Percentiles rank a stretch among this genome's conserved stretches.
These are phyloP conservation scores for Colletotrichum theobromicola DNA, from an alignment of 2,329 filamentous ascomycete species.

Conservation along the genomic window DNA sequence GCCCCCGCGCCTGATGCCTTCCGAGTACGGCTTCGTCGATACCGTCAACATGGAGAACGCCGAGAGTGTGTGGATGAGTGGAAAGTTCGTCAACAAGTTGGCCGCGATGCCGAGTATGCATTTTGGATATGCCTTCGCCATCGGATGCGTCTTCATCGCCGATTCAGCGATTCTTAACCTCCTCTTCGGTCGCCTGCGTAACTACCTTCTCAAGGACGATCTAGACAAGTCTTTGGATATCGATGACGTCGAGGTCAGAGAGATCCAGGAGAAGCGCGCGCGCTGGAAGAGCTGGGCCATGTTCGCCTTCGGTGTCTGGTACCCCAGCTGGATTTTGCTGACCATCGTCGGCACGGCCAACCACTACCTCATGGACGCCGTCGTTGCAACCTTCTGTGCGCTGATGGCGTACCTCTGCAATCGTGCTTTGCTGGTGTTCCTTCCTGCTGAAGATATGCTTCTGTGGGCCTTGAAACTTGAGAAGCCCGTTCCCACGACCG, in stretches of 20 bases:
- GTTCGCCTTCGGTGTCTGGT: conserved; percentile 49
- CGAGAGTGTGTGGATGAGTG: conserved; percentile 70
- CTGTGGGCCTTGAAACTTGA: conserved; percentile 66
- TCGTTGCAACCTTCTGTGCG: conserved; percentile 67
- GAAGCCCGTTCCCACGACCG: conserved; percentile 63
- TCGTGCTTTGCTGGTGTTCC: conserved; percentile 59
- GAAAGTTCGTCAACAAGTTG: conserved; percentile 62
- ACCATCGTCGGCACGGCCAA: conserved; percentile 68
- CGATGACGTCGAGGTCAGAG: conserved; percentile 24
- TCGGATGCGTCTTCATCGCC: conserved; percentile 58
- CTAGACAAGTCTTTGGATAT: conserved; percentile 17
- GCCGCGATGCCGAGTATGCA: conserved; percentile 64
- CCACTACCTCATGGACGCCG: conserved; percentile 69
- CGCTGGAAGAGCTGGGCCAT: conserved; percentile 32
- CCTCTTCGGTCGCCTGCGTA: conserved; percentile 31
- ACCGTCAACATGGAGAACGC: conserved; percentile 57
- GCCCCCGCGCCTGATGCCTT: conserved; percentile 65
- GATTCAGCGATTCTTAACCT: conserved; percentile 53
- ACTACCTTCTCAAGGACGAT: conserved; percentile 13
- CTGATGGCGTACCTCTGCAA: conserved; percentile 61
- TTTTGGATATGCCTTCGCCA: conserved; percentile 60
- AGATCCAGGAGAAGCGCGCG: conserved; percentile 25
- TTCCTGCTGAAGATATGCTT: conserved; percentile 70
- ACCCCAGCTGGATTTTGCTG: conserved; percentile 58
- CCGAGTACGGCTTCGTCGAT: conserved; percentile 66